Base-by-base conservation (phyloP, 225 moss, liverwort and hornwort genomes). In the Physcomitrium patens region DNA sequence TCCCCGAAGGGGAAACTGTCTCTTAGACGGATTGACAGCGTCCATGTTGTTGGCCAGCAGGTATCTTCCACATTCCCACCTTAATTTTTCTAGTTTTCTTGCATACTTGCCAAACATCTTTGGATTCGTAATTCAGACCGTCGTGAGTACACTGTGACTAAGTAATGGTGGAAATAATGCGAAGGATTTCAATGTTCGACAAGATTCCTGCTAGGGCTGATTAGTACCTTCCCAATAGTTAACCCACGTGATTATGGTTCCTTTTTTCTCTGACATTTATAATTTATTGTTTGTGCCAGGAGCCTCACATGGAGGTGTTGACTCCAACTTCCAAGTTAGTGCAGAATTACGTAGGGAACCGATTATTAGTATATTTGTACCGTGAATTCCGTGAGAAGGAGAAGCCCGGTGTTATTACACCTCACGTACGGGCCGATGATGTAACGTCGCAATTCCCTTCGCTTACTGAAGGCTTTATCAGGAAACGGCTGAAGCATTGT, bases 31-130 rank as follows among this genome's bases (percentile, higher is more conserved):
- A 99, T 99, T 75, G 99, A 99, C 85, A 99, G 99, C 74, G 72
- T 92, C 24, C 99, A 99, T 74, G 99, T 99, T 51, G 91, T 99
- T 54, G 99, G 99, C 41, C 99, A 99, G 78, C 99, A 99, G 97
- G 97, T 85, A 63, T 71, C 61, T 67, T 45, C 73, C 48, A 10
- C 51, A 50, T 55, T 49, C 5, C 52, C 23, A 18, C 12, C 56
- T 71, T 53, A 0, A 26, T 70, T 0, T 19, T 7, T 65, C 53
- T 51, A 45, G 24, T 19, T 47, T 18, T 9, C 9, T n/a, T 71
- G 0, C 60, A 46, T 23, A 31, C 11, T 22, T 12, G 5, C 47
- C 63, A 46, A 41, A 24, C n/a, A 7, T 71, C 48, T 37, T 67
- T 61, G 43, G 60, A 69, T 62, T 60, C 3, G 53, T 10, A 60